A percentile compares a stretch with the other conserved stretches of the same genome.
These are phyloP conservation scores for Pyrenochaeta sp. DNA, from an alignment of 2,329 filamentous ascomycete genomes.

Conservation along the genomic window DNA sequence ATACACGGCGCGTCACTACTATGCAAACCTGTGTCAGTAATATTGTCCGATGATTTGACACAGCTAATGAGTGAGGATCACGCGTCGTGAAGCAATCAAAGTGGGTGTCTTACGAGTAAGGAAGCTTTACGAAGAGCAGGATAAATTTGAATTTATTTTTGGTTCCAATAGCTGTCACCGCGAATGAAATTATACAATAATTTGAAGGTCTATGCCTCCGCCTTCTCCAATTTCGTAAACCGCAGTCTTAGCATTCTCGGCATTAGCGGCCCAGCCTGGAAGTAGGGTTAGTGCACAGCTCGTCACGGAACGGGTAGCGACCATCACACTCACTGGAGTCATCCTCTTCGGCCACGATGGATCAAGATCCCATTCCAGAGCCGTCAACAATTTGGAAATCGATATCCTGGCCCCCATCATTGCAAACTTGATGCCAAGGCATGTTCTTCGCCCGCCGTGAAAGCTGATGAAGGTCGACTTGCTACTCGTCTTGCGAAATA, in stretches of 20 bases:
- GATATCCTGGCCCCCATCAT: conserved; percentile 42
- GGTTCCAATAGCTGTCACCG: too few relatives aligned
- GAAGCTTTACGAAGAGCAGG: too few relatives aligned
- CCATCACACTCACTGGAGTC: conserved; percentile 42
- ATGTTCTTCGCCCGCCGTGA: conserved; percentile 48
- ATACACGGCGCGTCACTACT: too few relatives aligned
- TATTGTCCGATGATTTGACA: too few relatives aligned
- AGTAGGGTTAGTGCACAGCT: neutral
- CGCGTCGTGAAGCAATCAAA: too few relatives aligned
- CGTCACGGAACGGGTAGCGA: too few relatives aligned
- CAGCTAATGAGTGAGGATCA: too few relatives aligned
- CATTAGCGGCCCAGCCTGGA: conserved; percentile 9
- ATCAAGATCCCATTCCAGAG: conserved; percentile 43
- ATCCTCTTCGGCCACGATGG: conserved; percentile 42
- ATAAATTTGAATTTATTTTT: too few relatives aligned
- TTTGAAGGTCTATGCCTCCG: too few relatives aligned
- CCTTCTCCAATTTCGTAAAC: neutral
- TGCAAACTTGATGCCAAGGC: conserved; percentile 51
- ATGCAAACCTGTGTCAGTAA: too few relatives aligned
- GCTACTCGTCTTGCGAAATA: conserved; percentile 42
- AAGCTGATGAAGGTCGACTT: conserved; percentile 50
- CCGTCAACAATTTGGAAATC: conserved; percentile 38
- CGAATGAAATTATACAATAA: neutral
- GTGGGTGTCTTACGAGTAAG: too few relatives aligned
- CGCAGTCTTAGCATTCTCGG: conserved; percentile 7